phyloP scores from a whole-genome alignment of 2,329 filamentous ascomycete genomes.

The Lasiodiplodia sp. region DNA sequence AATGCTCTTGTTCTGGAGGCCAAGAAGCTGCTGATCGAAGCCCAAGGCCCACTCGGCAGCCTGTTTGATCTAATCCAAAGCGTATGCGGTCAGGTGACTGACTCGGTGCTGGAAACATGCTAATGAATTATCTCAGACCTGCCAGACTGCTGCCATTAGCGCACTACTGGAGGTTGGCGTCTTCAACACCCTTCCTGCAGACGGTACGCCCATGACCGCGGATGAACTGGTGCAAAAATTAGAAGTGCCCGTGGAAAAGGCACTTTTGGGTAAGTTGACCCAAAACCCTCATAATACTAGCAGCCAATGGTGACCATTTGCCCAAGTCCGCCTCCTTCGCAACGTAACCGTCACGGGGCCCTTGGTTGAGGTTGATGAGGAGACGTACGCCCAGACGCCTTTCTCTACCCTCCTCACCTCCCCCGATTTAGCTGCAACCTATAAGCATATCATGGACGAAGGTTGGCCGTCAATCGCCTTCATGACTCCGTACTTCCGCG shows the following conservation, averaged over 20 bases:
- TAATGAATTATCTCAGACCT: background rate
- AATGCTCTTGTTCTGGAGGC: slow-evolving; percentile 1
- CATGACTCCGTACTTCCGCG: slow-evolving; percentile 18
- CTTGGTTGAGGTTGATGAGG: slow-evolving; percentile 16
- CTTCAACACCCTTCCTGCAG: slow-evolving; percentile 16
- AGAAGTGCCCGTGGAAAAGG: slow-evolving; percentile 2
- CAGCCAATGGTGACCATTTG: background rate
- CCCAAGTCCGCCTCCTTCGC: slow-evolving; percentile 26
- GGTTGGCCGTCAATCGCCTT: background rate
- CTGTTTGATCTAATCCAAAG: slow-evolving; percentile 15
- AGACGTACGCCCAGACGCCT: slow-evolving; percentile 27
- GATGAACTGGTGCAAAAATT: slow-evolving; percentile 17
- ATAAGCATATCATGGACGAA: slow-evolving; percentile 26
- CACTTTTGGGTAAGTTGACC: slow-evolving; percentile 5
- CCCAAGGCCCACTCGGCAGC: slow-evolving; percentile 20
- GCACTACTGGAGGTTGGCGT: slow-evolving; percentile 26
- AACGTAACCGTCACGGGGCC: slow-evolving; percentile 9
- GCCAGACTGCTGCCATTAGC: slow-evolving; percentile 19
- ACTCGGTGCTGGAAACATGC: background rate
- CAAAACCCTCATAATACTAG: background rate
- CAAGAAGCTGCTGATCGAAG: slow-evolving; percentile 15
- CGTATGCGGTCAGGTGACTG: background rate
- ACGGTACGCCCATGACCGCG: slow-evolving; percentile 22
- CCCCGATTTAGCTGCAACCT: slow-evolving; percentile 13
- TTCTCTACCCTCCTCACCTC: slow-evolving; percentile 14